phyloP scores from a whole-genome alignment of 768 basidiomycete species.

The Chalciporus piperatus region DNA sequence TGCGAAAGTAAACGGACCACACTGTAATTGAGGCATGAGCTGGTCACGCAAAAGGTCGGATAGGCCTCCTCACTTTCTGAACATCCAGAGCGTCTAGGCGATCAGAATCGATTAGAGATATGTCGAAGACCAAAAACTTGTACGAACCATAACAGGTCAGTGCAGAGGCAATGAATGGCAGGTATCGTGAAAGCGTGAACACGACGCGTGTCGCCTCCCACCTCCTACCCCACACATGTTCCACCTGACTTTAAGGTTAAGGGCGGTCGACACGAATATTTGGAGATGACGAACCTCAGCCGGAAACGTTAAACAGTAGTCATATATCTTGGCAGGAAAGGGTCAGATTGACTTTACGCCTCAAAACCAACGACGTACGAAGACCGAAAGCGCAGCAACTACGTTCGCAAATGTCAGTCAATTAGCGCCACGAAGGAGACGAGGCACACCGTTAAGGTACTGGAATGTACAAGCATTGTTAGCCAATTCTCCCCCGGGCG shows the following conservation, averaged over 20 bases:
- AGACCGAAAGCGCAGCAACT: constrained; percentile 20
- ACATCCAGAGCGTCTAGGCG: constrained; percentile 9
- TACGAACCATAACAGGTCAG: constrained; percentile 19
- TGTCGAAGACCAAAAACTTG: not conserved
- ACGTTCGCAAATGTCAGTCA: not conserved
- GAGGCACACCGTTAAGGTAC: constrained; percentile 18
- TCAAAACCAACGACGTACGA: constrained; percentile 9
- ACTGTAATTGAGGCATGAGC: constrained; percentile 11
- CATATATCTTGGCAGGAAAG: constrained; percentile 8
- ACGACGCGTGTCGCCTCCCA: constrained; percentile 24
- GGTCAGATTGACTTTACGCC: not conserved
- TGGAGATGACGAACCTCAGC: constrained; percentile 14
- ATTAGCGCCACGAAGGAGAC: not conserved
- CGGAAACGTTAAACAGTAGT: constrained; percentile 24
- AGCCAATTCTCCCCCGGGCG: not conserved
- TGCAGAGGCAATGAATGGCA: constrained; percentile 19
- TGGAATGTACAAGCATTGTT: not conserved
- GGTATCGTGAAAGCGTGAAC: constrained; percentile 28
- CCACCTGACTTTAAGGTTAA: constrained; percentile 14
- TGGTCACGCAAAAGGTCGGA: not conserved
- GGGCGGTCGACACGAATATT: not conserved
- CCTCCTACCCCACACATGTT: constrained; percentile 22
- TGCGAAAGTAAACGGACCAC: constrained; percentile 15
- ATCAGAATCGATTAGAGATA: not conserved
- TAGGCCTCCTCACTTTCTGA: constrained; percentile 1